Conservation (phyloP, 495 filamentous ascomycete species). For the Pyrenopolyporus hunteri region DNA sequence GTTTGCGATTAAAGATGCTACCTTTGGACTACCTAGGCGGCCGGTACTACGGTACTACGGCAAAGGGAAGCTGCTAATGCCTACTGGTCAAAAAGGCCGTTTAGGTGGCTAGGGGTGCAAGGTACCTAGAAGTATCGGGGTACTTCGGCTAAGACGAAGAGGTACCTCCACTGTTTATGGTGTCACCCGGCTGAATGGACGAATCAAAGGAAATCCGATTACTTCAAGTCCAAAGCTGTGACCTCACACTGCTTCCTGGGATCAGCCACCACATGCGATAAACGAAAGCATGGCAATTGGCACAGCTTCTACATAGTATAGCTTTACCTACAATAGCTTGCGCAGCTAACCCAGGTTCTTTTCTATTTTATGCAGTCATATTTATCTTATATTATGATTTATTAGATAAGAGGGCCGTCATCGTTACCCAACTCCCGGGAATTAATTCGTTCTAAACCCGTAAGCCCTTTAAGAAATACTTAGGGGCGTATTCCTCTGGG, state of each 20-base stretch:
- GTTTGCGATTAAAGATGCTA: conserved; percentile 41
- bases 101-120: conserved; percentile 29
- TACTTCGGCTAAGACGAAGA: conserved; percentile 40
- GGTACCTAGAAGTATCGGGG: conserved; percentile 27
- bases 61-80: conserved; percentile 40
- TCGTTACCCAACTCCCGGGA: conserved; percentile 4
- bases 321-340: neutral
- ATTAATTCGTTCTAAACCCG: neutral
- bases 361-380: conserved; percentile 16
- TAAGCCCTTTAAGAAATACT: neutral
- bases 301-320: too few species aligned
- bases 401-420: conserved; percentile 24
- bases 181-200: conserved; percentile 41
- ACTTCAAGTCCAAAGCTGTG: conserved; percentile 35
- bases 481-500: neutral
- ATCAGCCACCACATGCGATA: conserved; percentile 27
- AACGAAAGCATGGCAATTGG: conserved; percentile 5
- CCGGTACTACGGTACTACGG: conserved; percentile 34
- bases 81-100: conserved; percentile 31
- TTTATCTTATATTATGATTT: conserved; percentile 2
- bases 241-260: conserved; percentile 33
- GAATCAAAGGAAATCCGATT: conserved; percentile 42
- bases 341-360: neutral
- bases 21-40: conserved; percentile 25
- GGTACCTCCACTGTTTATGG: conserved; percentile 31